These are phyloP conservation scores for Phycomyces blakesleeanus DNA, from an alignment of 192 early-diverging fungal species.

Conservation along the genomic window DNA sequence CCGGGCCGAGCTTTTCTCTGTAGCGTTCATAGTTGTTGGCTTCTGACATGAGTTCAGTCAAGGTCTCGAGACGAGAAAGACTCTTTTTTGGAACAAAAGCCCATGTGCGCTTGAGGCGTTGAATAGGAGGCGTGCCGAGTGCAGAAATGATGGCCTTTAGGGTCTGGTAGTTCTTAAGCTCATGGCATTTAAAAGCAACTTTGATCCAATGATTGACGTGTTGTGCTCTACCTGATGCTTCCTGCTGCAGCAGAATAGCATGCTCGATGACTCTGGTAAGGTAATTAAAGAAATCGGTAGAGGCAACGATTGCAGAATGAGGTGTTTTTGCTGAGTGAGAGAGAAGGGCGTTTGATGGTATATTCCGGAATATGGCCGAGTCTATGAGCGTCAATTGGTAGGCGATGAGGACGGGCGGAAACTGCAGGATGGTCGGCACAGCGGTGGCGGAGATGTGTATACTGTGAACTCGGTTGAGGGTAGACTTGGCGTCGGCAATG, in stretches of 20 bases:
- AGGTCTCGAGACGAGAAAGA: conserved; percentile 43
- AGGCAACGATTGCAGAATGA: conserved; percentile 51
- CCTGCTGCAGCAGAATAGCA: conserved; percentile 54
- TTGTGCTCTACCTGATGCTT: conserved; percentile 54
- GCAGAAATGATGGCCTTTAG: conserved; percentile 63
- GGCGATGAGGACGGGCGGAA: conserved; percentile 55
- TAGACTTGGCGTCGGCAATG: conserved; percentile 28
- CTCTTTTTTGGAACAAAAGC: conserved; percentile 58
- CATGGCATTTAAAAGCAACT: conserved; percentile 50
- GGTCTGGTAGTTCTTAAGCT: conserved; percentile 62
- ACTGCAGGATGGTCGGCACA: conserved; percentile 54
- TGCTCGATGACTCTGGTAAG: conserved; percentile 64
- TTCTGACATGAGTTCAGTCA: conserved; percentile 60
- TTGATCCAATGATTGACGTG: conserved; percentile 64
- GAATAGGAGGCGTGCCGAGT: conserved; percentile 62
- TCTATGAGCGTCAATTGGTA: conserved; percentile 66
- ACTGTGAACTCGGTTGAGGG: conserved; percentile 42
- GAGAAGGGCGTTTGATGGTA: conserved; percentile 52
- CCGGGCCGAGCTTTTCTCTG: conserved; percentile 37
- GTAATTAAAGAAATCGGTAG: conserved; percentile 74
- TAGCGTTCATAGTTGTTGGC: conserved; percentile 63
- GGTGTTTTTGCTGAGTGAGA: conserved; percentile 57
- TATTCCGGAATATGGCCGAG: conserved; percentile 56
- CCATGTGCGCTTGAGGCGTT: conserved; percentile 69
- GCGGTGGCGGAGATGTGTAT: conserved; percentile 42